Conservation (phyloP, 495 filamentous ascomycete species). For the Xylaria palmicola region DNA sequence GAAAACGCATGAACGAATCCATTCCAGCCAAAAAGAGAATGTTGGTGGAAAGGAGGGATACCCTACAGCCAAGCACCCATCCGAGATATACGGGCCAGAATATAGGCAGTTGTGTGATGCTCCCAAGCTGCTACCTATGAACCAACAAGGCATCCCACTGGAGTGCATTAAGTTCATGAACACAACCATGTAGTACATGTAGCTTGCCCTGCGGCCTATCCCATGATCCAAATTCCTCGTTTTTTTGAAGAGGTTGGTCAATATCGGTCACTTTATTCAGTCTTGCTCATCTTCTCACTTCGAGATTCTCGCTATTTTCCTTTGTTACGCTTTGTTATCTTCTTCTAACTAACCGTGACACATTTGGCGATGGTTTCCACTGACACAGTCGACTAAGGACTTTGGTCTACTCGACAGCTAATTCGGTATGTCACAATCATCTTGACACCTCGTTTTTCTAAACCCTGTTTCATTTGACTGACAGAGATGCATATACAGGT, state of each 20-base stretch:
- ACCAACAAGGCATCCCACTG: neutral
- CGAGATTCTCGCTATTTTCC: neutral
- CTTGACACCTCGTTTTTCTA: too few relatives aligned
- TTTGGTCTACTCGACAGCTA: too few relatives aligned
- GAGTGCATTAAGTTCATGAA: slow-evolving; percentile 22
- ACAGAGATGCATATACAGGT: too few relatives aligned
- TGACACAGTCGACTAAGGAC: too few relatives aligned
- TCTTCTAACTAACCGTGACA: neutral
- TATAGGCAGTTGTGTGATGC: neutral
- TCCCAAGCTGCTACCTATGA: slow-evolving; percentile 17
- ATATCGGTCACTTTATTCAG: neutral
- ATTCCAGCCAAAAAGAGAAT: slow-evolving; percentile 19
- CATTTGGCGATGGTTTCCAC: too few relatives aligned
- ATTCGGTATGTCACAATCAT: too few relatives aligned
- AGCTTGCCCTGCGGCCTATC: neutral
- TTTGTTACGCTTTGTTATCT: neutral
- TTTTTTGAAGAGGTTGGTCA: slow-evolving; percentile 1
- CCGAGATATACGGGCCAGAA: slow-evolving; percentile 12
- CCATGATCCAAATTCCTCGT: neutral
- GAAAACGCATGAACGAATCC: slow-evolving; percentile 60
- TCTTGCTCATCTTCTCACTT: neutral
- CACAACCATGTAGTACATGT: slow-evolving; percentile 38
- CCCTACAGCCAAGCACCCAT: slow-evolving; percentile 24
- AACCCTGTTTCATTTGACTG: too few relatives aligned
- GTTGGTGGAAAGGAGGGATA: slow-evolving; percentile 23